Evolutionary conservation across 257 asterid species (phyloP), one percentile per base, ranked within the genome.

Genomic region (Forsythia suspensa): DNA sequence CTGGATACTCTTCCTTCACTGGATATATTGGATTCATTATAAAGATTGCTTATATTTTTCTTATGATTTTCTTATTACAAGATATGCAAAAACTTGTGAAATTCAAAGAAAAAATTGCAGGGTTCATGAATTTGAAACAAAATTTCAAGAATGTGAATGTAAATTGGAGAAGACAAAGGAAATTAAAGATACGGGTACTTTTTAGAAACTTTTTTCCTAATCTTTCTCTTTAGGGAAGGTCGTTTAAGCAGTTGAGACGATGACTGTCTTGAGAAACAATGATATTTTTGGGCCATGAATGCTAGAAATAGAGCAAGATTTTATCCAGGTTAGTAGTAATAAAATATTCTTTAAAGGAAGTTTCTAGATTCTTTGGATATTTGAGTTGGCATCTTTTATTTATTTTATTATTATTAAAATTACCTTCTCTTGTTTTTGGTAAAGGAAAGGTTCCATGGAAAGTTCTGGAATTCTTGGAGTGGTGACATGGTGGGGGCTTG

Each of bases 1-100:
- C 86, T 0, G 77, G 77, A 18, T 76, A 87, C 86, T 94, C 98
- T 63, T 89, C 88, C 79, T 94, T 94, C 0, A 90, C 86, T 0
- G 79, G 73, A 73, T 82, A 83, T 55, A 40, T 57, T 9, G 70
- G 61, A 52, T 87, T 82, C 91, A 90, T 84, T 11, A n/a, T 70
- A 43, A 37, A 66, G 46, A 75, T 34, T 76, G 6, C 13, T 29
- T 10, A 73, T 42, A 21, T 13, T n/a, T 72, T 72, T 72, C 76
- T 21, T 41, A 13, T 21, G 34, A 41, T 20, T 21, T 4, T 72
- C 29, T 41, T 21, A 20, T 63, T 10, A 29, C 38, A 21, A 10
- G 6, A n/a, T 10, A 21, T 63, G 16, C 70, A 21, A 63, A 9
- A 21, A 21, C 12, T 6, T 8, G 12, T 20, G 69, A 61, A 61